Conservation (phyloP, 2,329 filamentous ascomycete species). For the Fusarium dimerum region DNA sequence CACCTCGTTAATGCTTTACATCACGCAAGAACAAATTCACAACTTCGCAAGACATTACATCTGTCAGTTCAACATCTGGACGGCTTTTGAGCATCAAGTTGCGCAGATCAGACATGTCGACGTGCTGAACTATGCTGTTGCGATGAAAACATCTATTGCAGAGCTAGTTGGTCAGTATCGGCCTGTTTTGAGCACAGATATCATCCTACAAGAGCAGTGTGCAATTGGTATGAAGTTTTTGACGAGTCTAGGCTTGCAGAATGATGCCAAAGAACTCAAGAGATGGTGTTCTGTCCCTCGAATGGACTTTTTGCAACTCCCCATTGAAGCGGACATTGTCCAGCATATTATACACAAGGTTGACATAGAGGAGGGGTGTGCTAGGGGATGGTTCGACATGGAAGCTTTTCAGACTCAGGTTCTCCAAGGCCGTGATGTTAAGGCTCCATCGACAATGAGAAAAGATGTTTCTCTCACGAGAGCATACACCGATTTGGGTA, state of each 20-base stretch:
- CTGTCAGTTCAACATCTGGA: slow-evolving; percentile 19
- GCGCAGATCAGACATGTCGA: slow-evolving; percentile 11
- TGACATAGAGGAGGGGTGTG: background rate
- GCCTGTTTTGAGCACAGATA: slow-evolving; percentile 27
- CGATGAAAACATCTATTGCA: slow-evolving; percentile 6
- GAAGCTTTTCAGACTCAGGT: background rate
- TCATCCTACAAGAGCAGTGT: slow-evolving; percentile 15
- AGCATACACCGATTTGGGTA: background rate
- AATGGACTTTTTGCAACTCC: slow-evolving; percentile 26
- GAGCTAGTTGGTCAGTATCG: slow-evolving; percentile 18
- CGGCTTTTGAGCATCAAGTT: slow-evolving; percentile 16
- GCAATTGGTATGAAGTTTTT: slow-evolving; percentile 21
- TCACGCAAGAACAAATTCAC: slow-evolving; percentile 21
- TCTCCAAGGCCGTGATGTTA: background rate
- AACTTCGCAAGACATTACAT: slow-evolving; percentile 26
- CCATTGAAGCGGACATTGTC: slow-evolving; percentile 26
- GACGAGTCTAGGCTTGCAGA: background rate
- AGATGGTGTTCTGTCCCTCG: slow-evolving; percentile 9
- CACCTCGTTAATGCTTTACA: slow-evolving; percentile 14
- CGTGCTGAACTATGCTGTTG: slow-evolving; percentile 7
- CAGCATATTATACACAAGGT: background rate
- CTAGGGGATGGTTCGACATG: background rate
- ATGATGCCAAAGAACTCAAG: slow-evolving; percentile 9
- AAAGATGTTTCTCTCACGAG: background rate
- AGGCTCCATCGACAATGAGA: background rate